These are phyloP conservation scores for Casaregolazyma lundiana DNA, from an alignment of 1,139 yeast genomes.

Conservation along the genomic window DNA sequence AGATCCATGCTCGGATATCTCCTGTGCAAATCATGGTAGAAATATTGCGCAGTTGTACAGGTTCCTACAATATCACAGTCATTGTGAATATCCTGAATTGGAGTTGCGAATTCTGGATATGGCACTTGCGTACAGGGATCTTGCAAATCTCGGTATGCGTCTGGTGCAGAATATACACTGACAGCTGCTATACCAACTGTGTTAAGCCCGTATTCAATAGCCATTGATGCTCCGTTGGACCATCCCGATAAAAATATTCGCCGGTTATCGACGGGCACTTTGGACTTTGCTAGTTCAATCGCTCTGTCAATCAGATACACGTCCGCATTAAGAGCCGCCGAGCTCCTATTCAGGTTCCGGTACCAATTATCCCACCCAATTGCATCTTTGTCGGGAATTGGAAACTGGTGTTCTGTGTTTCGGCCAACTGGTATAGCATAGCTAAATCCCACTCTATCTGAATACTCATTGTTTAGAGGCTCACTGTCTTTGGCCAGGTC, in stretches of 20 bases:
- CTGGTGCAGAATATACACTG: constrained; percentile 10
- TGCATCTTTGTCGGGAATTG: constrained; percentile 7
- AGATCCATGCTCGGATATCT: constrained; percentile 5
- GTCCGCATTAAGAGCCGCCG: constrained; percentile 8
- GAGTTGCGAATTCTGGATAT: constrained; percentile 6
- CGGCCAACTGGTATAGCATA: constrained; percentile 10
- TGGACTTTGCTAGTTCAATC: constrained; percentile 5
- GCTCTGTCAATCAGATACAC: constrained; percentile 9
- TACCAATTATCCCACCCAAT: constrained; percentile 12
- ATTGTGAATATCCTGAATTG: constrained; percentile 9
- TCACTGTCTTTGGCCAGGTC: constrained; percentile 2
- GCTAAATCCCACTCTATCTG: constrained; percentile 6
- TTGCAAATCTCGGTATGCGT: constrained; percentile 7
- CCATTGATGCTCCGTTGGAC: constrained; percentile 11
- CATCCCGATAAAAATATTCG: constrained; percentile 10
- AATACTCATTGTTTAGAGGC: constrained; percentile 10
- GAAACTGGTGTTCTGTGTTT: constrained; percentile 5
- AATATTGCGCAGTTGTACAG: constrained; percentile 10
- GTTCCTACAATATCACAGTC: constrained; percentile 10
- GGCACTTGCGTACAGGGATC: constrained; percentile 12
- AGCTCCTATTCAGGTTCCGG: constrained; percentile 8
- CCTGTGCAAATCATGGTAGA: constrained; percentile 7
- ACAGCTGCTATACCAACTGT: constrained; percentile 10
- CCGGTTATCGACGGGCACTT: constrained; percentile 8
- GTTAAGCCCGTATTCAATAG: constrained; percentile 6